phyloP scores from a whole-genome alignment of 2,329 filamentous ascomycete genomes.

The Trichophyton mentagrophytes region DNA sequence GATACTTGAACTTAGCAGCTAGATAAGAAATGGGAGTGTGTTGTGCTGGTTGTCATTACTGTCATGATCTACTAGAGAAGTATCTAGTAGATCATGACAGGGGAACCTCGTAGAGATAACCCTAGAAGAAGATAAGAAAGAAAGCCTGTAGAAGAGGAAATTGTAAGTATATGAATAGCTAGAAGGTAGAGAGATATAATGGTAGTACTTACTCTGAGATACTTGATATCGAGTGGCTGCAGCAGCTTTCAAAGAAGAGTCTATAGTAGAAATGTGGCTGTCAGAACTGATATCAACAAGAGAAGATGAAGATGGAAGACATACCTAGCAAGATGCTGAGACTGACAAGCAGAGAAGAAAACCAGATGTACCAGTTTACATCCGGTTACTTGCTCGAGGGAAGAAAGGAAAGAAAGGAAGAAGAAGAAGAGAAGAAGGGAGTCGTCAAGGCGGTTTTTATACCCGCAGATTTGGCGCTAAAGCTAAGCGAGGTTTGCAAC shows the following conservation, averaged over 20 bases:
- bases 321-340: conserved; percentile 2
- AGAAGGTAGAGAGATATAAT: background rate
- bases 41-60: conserved; percentile 5
- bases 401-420: conserved; percentile 5
- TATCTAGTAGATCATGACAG: conserved; percentile 3
- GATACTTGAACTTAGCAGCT: background rate
- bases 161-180: background rate
- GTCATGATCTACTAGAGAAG: background rate
- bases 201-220: conserved; percentile 4
- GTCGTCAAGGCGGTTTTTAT: conserved; percentile 8
- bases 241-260: background rate
- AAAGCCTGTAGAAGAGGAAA: background rate
- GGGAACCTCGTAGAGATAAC: conserved; percentile 5
- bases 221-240: conserved; percentile 2
- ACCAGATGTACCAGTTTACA: background rate
- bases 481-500: conserved; percentile 5
- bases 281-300: background rate
- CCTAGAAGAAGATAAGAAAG: conserved; percentile 1
- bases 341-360: background rate
- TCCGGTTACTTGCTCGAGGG: background rate
- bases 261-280: background rate
- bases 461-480: conserved; percentile 6
- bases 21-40: background rate
- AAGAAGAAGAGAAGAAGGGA: conserved; percentile 4
- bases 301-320: background rate